Base-by-base conservation (phyloP, 2,329 filamentous ascomycete species). In the Dothistroma septosporum region DNA sequence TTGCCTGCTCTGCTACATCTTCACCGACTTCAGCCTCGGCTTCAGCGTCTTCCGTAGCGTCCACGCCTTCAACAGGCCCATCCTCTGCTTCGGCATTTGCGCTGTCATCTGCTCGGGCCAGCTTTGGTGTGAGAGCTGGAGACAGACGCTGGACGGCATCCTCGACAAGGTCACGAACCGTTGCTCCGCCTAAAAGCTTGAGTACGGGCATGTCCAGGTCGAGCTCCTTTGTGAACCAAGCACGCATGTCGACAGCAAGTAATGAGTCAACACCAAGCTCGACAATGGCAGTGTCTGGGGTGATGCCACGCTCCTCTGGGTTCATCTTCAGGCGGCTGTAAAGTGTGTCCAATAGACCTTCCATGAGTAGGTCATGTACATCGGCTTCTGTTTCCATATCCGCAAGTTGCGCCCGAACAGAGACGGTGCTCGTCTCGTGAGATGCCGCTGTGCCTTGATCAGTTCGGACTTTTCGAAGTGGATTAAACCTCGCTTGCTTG, bases 171-270 rank as follows among this genome's bases (percentile, higher is more conserved):
- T 19, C 16, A 14, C 8, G 14, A 4, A 19, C 41, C 14, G 41
- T 9, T 19, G 14, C 62, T 33, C 64, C 62, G 19, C 62, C 57
- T 10, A 66, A 21, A 2, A 83, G 73, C 59, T 79, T 79, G 2
- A 83, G 69, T 1, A 82, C 75, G 0, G 79, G 77, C 0, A 83
- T 73, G 50, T 83, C 77, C 0, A 77, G 68, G 0, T 77, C 61
- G 0, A 82, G 50, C 41, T 78, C 71, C 57, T 80, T 79, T n/a
- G 77, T 44, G 60, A 83, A 79, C 81, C 81, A 84, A 2, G 76
- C 69, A 0, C 80, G 76, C 2, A 78, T 55, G 22, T 77, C 74
- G 1, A 78, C 76, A 0, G 76, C 74, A 12, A 76, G 57, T 1
- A 78, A 63, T 1, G 76, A 77, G 61, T 78, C 77, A 12, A 75